Evolutionary conservation across 192 early-diverging fungal genomes (phyloP).

Genomic region (Coemansia sp.): DNA sequence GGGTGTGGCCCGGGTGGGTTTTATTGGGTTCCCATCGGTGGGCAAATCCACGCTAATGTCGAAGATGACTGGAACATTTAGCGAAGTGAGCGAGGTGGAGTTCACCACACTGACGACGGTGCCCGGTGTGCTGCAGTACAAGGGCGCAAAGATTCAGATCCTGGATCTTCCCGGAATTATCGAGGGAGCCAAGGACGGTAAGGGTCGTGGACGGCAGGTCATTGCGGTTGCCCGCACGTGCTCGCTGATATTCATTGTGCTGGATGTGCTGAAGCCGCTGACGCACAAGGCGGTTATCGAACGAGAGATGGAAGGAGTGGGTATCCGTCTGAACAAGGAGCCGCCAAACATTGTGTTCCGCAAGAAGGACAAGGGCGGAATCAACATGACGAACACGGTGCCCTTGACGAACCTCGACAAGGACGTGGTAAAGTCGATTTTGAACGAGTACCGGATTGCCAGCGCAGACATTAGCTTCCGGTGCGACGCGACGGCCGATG

Average conservation of each 20-base stretch:
- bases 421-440: conserved; percentile 90
- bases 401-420: conserved; percentile 82
- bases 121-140: conserved; percentile 93
- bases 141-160: conserved; percentile 98
- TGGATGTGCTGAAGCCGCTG: conserved; percentile 96
- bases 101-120: conserved; percentile 99
- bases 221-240: conserved; percentile 97
- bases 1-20: conserved; percentile 97
- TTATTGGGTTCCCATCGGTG: conserved; percentile 95
- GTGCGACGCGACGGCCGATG: conserved; percentile 91
- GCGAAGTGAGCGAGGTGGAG: conserved; percentile 95
- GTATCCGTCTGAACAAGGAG: conserved; percentile 95
- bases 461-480: conserved; percentile 95
- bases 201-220: conserved; percentile 95
- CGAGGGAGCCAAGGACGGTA: conserved; percentile 98
- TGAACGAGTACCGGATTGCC: conserved; percentile 93
- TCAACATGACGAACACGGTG: conserved; percentile 93
- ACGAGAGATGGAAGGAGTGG: conserved; percentile 94
- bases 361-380: conserved; percentile 98
- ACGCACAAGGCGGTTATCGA: conserved; percentile 95
- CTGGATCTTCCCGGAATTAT: conserved; percentile 98
- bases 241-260: conserved; percentile 92
- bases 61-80: conserved; percentile 94
- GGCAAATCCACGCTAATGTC: conserved; percentile 98
- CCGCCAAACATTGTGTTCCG: conserved; percentile 93